Base-by-base conservation (phyloP, 495 filamentous ascomycete species). In the Daldinia grandis region DNA sequence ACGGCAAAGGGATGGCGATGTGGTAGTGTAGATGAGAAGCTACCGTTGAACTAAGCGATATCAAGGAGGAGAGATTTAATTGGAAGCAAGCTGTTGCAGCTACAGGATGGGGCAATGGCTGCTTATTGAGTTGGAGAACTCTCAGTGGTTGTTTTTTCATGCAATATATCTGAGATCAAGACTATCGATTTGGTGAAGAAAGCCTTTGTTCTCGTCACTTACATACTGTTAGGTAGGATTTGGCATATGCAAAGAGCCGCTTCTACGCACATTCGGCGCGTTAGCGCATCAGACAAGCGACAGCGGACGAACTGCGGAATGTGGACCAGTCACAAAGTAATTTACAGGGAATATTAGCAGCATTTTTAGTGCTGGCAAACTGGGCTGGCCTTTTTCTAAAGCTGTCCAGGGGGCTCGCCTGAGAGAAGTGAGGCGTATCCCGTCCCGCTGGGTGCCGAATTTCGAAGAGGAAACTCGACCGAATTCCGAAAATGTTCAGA, bases 271-370 rank as follows among this genome's bases (percentile, higher is more conserved):
- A 12, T 38, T 61, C 53, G 24, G 44, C 21, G 58, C 60, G 25
- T 40, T 62, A 47, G 66, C 66, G 57, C 57, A 58, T 59, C 12
- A 21, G 60, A 33, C 47, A 44, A 50, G 27, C 42, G 44, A 67
- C 58, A 57, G 55, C 57, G 50, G 60, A 68, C 60, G 61, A 65
- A 44, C 64, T 62, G 38, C 61, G 28, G 50, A 57, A 42, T 60
- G 61, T 65, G 42, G 65, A 57, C 58, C 65, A 31, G 40, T 61
- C 60, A 64, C 62, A 44, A 44, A 58, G 24, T 57, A 33, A 61
- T 42, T 64, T 68, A 72, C 61, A 72, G 64, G 69, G 64, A 65
- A 65, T 73, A 59, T 62, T 69, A 72, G 47, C 37, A 53, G 24
- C 19, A 35, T 47, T 57, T 57, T 61, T 65, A 65, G 44, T 69